Conservation (phyloP, 2,329 filamentous ascomycete genomes). For the Decorospora gaudefroyi region DNA sequence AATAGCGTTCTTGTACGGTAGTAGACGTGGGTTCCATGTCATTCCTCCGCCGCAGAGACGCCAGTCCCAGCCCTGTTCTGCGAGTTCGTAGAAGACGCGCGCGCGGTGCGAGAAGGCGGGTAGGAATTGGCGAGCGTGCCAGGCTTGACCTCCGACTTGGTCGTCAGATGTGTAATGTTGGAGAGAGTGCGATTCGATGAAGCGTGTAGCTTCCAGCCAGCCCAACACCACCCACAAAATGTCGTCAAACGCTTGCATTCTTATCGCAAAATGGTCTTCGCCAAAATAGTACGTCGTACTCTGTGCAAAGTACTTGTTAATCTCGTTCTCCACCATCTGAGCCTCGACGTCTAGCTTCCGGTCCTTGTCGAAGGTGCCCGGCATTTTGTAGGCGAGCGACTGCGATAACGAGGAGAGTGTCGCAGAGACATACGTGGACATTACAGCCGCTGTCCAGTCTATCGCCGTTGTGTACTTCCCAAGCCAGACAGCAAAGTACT, state of each 20-base stretch:
- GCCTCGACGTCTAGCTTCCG: conserved; percentile 42
- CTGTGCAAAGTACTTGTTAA: conserved; percentile 81
- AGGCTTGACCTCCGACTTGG: conserved; percentile 48
- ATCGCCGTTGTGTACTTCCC: conserved; percentile 85
- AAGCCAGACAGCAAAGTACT: conserved; percentile 75
- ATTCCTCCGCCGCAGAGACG: conserved; percentile 83
- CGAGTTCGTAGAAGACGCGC: conserved; percentile 82
- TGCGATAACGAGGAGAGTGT: conserved; percentile 71
- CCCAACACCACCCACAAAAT: conserved; percentile 94
- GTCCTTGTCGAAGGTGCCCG: conserved; percentile 36
- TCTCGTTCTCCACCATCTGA: conserved; percentile 71
- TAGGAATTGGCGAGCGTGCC: conserved; percentile 78
- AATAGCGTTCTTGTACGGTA: conserved; percentile 93
- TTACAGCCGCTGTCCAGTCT: conserved; percentile 90
- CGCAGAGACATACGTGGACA: conserved; percentile 77
- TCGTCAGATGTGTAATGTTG: conserved; percentile 58
- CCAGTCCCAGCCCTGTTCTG: conserved; percentile 78
- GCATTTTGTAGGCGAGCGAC: conserved; percentile 56
- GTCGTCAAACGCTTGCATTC: conserved; percentile 84
- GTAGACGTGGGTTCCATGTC: conserved; percentile 77
- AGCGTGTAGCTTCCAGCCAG: conserved; percentile 82
- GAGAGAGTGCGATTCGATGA: conserved; percentile 70
- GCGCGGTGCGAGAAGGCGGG: conserved; percentile 80
- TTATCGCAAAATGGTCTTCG: conserved; percentile 75
- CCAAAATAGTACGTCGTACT: conserved; percentile 80